These are phyloP conservation scores for Ganoderma sinense DNA, from an alignment of 1,284 basidiomycete genomes.

Conservation along the genomic window DNA sequence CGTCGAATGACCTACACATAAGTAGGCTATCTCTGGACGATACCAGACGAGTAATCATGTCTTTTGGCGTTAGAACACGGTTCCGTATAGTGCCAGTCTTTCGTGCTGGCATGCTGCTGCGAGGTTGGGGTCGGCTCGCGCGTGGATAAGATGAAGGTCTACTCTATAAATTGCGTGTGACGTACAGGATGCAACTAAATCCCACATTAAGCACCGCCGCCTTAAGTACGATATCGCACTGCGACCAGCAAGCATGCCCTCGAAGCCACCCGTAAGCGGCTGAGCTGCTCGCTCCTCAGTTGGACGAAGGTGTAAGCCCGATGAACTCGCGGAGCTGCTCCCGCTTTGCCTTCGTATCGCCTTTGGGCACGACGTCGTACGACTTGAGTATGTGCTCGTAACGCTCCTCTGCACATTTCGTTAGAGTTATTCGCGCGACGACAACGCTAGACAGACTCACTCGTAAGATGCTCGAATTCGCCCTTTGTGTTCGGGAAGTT, in stretches of 20 bases:
- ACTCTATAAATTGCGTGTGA: background rate
- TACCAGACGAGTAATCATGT: background rate
- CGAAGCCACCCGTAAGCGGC: background rate
- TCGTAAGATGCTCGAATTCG: conserved; percentile 50
- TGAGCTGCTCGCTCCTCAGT: conserved; percentile 4
- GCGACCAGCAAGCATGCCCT: background rate
- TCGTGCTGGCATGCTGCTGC: too few relatives aligned
- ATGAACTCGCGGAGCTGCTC: conserved; percentile 46
- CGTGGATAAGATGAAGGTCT: background rate
- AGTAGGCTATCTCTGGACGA: background rate
- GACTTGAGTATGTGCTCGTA: conserved; percentile 47
- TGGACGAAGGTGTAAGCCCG: conserved; percentile 39
- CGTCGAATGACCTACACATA: background rate
- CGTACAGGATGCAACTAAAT: background rate
- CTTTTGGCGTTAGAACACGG: background rate
- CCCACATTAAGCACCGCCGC: background rate
- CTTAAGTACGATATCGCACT: background rate
- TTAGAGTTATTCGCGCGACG: background rate
- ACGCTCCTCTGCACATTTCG: conserved; percentile 43
- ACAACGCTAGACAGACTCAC: conserved; percentile 33
- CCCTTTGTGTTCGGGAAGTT: conserved; percentile 49
- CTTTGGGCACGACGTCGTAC: conserved; percentile 44
- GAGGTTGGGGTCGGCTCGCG: background rate
- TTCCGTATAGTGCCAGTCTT: too few relatives aligned
- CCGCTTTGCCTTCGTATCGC: conserved; percentile 47